Conservation (phyloP, 1,284 basidiomycete genomes). For the Inonotus obliquus region DNA sequence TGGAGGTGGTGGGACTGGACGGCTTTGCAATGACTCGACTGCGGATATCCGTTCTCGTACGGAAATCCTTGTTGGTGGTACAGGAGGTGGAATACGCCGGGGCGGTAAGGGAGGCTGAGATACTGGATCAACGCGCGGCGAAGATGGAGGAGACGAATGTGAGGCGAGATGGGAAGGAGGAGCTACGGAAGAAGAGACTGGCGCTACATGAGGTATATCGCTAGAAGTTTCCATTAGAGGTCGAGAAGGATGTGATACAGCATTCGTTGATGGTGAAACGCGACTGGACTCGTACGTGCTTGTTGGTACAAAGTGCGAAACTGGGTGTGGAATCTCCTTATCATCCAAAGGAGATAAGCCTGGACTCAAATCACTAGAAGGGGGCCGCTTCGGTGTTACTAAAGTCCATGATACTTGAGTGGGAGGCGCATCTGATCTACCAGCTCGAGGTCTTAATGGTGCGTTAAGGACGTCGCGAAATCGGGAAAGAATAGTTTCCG, state of each 20-base stretch:
- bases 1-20: conserved; percentile 12
- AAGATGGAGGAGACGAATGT: background rate
- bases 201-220: background rate
- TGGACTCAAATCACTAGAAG: background rate
- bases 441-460: background rate
- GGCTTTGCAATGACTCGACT: conserved; percentile 1
- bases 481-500: background rate
- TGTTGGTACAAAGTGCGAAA: background rate
- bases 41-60: conserved; percentile 7
- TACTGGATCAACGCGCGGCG: background rate
- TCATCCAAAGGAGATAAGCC: background rate
- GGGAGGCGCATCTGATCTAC: background rate
- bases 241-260: background rate
- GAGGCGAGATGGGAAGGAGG: background rate
- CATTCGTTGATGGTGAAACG: background rate
- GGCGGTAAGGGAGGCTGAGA: background rate
- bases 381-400: background rate
- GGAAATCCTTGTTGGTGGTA: background rate
- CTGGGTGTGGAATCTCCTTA: background rate
- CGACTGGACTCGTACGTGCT: background rate
- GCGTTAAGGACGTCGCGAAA: background rate
- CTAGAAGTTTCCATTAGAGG: background rate
- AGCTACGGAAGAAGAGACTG: background rate
- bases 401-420: background rate
- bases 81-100: background rate